Base-by-base conservation (phyloP, 2,329 filamentous ascomycete genomes). In the Botrytis paeoniae region DNA sequence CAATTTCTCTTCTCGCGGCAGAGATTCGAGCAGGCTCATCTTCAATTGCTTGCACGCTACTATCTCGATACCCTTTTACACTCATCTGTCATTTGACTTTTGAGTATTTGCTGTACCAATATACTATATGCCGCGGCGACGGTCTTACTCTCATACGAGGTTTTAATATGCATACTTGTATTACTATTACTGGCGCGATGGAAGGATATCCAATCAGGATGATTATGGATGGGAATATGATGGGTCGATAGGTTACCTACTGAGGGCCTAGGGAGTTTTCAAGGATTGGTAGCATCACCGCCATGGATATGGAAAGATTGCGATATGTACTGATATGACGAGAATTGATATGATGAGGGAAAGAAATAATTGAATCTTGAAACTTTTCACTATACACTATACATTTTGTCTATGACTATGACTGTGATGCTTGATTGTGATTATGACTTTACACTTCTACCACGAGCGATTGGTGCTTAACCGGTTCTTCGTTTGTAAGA, bases 61-160 rank as follows among this genome's bases (percentile, higher is more conserved):
- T 69, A 43, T 70, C 68, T 70, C 68, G 41, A 70, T 70, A 70
- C 57, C 68, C 68, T 70, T 25, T 61, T 63, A 62, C 16, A 57
- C 39, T 41, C 61, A 41, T 25, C 25, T 29, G 14, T 63, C 35
- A 41, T 39, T 25, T 51, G 29, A 48, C 43, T 20, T 51, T 39
- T 37, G 25, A 20, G n/a, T n/a, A 18, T 43, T 63, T 66, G n/a
- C 48, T 48, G 45, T 66, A 66, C 41, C 37, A 41, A 63, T 22
- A 63, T n/a, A 63, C 61, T 41, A 62, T 20, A 37, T 41, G 37
- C 60, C 60, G 60, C 60, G 60, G 60, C 60, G 60, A 62, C 35
- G 60, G 60, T 39, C 37, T 41, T 37, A 39, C 25, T 62, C 32
- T n/a, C 59, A 61, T 39, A 39, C 4, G 60, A n/a, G 37, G 7